Percentiles rank a stretch among this genome's conserved stretches.
Evolutionary conservation across 345 rosid species (phyloP).

Genomic region (Viola odorata): DNA sequence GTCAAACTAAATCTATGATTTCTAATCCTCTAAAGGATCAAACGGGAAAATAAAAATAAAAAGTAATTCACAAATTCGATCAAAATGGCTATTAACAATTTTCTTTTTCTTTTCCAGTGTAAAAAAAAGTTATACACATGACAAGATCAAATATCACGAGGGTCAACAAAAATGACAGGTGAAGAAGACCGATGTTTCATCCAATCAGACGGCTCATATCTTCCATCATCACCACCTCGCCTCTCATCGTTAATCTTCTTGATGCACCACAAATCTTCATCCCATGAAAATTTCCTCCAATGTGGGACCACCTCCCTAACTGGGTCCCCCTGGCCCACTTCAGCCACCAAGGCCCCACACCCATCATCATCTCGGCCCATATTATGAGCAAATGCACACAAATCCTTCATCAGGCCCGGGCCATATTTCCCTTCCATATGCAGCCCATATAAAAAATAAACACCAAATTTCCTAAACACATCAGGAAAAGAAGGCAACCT

Average conservation of each 20-base stretch:
- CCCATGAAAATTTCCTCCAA: slow-evolving; percentile 63
- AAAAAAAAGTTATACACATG: background rate
- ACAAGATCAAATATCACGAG: slow-evolving; percentile 52
- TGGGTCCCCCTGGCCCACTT: slow-evolving; percentile 54
- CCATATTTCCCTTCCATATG: slow-evolving; percentile 59
- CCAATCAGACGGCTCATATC: slow-evolving; percentile 36
- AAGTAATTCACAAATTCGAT: background rate
- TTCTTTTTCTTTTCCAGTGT: background rate
- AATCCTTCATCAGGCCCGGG: slow-evolving; percentile 43
- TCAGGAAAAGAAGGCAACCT: slow-evolving; percentile 65
- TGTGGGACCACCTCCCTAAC: slow-evolving; percentile 51
- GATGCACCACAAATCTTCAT: slow-evolving; percentile 68
- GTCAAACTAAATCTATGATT: no score
- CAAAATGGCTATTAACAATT: slow-evolving; percentile 12
- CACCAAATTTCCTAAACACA: slow-evolving; percentile 57
- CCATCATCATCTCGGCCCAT: slow-evolving; percentile 56
- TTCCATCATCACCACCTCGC: slow-evolving; percentile 1
- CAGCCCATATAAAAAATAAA: slow-evolving; percentile 53
- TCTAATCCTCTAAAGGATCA: no score
- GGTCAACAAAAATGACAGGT: slow-evolving; percentile 58
- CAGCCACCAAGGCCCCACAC: slow-evolving; percentile 58
- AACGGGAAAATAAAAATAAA: no score
- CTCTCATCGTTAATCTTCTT: slow-evolving; percentile 33
- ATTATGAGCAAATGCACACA: slow-evolving; percentile 58
- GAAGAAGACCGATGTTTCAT: slow-evolving; percentile 29